Evolutionary conservation across 306 rosid genomes (phyloP), one percentile per base, ranked within the genome.

Genomic region (Inga oerstediana): DNA sequence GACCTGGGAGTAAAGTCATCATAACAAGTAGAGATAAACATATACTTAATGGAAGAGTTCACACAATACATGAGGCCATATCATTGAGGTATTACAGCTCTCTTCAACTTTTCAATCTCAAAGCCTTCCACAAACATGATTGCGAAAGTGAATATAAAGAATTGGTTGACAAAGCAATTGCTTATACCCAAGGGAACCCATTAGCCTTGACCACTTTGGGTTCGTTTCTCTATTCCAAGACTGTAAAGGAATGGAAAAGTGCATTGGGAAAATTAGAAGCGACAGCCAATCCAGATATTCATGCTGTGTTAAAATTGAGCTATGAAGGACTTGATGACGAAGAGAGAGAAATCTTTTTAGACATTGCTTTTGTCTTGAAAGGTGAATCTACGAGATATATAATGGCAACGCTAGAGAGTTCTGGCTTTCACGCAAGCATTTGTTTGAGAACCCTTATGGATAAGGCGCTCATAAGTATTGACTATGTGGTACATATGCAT

Each of bases 391-490:
- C 0, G 0, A 24, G 39, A 0, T 6, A 3, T 58, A 56, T 58
- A 6, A 58, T 7, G 22, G 2, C 15, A 8, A 19, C 15, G 8
- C 51, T 84, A 11, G 78, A 80, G 1, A 19, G 8, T 20, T 75
- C 22, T 75, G 84, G 78, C 30, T 84, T 75, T 54, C 51, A 44
- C 17, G 78, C 49, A 68, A 14, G 7, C 72, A 80, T 75, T 75
- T 78, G 81, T 1, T 22, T 80, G 46, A 11, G 34, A 24, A 46
- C 8, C 41, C 80, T 84, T 17, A 7, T 3, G 37, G 80, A 84
- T 19, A 84, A 51, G 58, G 20, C n/a, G 8, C n/a, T 51, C 0
- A 51, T 51, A 15, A 51, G 58, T 20, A 9, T 19, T 10, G 17
- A 10, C 1, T 2, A 3, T 8, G 1, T 2, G 2, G 75, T 70